Evolutionary conservation across 2,329 filamentous ascomycete genomes (phyloP).

Genomic region (Neonectria faginata): DNA sequence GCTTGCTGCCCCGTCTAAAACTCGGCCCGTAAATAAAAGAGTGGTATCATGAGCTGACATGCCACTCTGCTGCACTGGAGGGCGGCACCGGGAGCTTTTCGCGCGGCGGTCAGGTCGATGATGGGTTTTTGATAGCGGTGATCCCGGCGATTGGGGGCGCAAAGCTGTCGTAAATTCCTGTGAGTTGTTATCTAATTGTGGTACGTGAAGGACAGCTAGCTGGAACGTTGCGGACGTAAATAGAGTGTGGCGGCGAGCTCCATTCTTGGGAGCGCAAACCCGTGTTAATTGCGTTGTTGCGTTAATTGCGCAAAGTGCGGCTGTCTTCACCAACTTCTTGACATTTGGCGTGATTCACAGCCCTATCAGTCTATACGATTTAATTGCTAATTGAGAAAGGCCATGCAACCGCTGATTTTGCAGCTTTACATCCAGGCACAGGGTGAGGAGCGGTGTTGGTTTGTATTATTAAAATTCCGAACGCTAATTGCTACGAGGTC

Average conservation of each 20-base stretch:
- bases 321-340: too few species aligned
- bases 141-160: neutral
- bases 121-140: neutral
- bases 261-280: too few species aligned
- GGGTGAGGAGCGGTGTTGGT: too few species aligned
- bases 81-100: neutral
- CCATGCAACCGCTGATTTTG: too few species aligned
- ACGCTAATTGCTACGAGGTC: too few species aligned
- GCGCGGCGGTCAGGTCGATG: neutral
- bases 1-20: slow-evolving; percentile 10
- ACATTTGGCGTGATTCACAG: too few species aligned
- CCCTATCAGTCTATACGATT: too few species aligned
- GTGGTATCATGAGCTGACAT: neutral
- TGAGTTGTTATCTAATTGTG: neutral
- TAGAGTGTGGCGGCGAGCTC: neutral
- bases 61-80: neutral
- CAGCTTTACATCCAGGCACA: too few species aligned
- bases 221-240: neutral
- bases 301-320: too few species aligned
- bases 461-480: too few species aligned
- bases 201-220: neutral
- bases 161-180: neutral
- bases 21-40: slow-evolving; percentile 11
- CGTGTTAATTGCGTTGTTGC: too few species aligned
- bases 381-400: too few species aligned